Evolutionary conservation across 352 stramenopile species (phyloP).

Genomic region (Pythium aristosporum): DNA sequence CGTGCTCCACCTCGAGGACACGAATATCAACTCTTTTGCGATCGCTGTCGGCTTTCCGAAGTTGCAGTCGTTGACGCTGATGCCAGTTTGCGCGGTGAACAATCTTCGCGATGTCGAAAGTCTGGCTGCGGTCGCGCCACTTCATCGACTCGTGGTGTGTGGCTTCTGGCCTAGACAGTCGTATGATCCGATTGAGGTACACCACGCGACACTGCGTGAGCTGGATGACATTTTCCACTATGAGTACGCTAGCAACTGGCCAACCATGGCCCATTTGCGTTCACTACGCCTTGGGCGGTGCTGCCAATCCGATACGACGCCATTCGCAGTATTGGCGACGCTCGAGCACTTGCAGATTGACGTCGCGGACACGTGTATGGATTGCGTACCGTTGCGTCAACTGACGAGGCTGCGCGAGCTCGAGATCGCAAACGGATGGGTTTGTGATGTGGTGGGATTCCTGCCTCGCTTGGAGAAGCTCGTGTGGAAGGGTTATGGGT

Average conservation of each 20-base stretch:
- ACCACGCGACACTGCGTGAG: too few species aligned
- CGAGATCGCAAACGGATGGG: background rate
- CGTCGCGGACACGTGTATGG: background rate
- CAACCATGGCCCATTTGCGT: background rate
- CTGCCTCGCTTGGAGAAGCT: background rate
- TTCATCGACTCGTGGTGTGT: background rate
- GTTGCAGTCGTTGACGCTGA: conserved; percentile 1
- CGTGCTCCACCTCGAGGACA: conserved; percentile 3
- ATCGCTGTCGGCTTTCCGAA: conserved; percentile 1
- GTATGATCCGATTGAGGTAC: background rate
- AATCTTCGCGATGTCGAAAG: background rate
- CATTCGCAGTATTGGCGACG: background rate
- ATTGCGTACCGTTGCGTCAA: background rate
- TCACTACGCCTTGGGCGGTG: background rate
- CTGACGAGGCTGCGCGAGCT: background rate
- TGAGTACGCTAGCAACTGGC: too few species aligned
- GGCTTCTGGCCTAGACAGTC: background rate
- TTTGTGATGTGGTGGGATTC: conserved; percentile 1
- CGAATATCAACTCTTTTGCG: background rate
- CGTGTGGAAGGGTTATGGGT: background rate
- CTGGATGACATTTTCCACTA: too few species aligned
- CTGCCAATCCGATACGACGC: background rate
- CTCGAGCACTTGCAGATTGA: conserved; percentile 4
- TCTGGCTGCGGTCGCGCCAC: background rate
- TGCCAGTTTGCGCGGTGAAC: background rate